Conservation (phyloP, 768 basidiomycete genomes). For the Boletales sp. region DNA sequence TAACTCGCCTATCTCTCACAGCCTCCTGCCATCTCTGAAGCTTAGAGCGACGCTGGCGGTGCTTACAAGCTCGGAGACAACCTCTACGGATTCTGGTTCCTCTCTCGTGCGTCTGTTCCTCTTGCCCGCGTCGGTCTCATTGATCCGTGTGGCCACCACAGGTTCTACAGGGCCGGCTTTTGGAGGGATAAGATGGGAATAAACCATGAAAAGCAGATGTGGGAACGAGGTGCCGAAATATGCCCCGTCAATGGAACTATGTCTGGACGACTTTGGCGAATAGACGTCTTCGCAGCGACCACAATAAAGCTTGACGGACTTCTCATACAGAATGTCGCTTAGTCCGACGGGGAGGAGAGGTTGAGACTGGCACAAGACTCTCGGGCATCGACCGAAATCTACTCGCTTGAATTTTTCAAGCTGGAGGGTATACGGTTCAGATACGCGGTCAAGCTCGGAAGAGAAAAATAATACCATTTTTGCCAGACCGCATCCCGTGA, state of each 20-base stretch:
- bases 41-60: slow-evolving; percentile 77
- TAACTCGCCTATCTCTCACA: slow-evolving; percentile 68
- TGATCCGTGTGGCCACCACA: slow-evolving; percentile 21
- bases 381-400: slow-evolving; percentile 97
- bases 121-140: slow-evolving; percentile 31
- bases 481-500: slow-evolving; percentile 86
- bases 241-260: slow-evolving; percentile 96
- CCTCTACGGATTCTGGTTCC: slow-evolving; percentile 46
- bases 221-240: slow-evolving; percentile 99
- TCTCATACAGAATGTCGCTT: slow-evolving; percentile 96
- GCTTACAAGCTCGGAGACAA: slow-evolving; percentile 63
- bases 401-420: slow-evolving; percentile 98
- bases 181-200: slow-evolving; percentile 86
- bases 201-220: slow-evolving; percentile 95
- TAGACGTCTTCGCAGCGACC: slow-evolving; percentile 99
- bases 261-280: slow-evolving; percentile 93
- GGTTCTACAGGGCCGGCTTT: slow-evolving; percentile 58
- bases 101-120: slow-evolving; percentile 53
- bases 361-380: slow-evolving; percentile 92
- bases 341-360: slow-evolving; percentile 96
- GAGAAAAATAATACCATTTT: slow-evolving; percentile 77
- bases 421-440: slow-evolving; percentile 34
- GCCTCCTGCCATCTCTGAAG: slow-evolving; percentile 96
- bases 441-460: slow-evolving; percentile 1
- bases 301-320: slow-evolving; percentile 98